Base-by-base conservation (phyloP, 208 protist species). In the Crithidia expoeki region DNA sequence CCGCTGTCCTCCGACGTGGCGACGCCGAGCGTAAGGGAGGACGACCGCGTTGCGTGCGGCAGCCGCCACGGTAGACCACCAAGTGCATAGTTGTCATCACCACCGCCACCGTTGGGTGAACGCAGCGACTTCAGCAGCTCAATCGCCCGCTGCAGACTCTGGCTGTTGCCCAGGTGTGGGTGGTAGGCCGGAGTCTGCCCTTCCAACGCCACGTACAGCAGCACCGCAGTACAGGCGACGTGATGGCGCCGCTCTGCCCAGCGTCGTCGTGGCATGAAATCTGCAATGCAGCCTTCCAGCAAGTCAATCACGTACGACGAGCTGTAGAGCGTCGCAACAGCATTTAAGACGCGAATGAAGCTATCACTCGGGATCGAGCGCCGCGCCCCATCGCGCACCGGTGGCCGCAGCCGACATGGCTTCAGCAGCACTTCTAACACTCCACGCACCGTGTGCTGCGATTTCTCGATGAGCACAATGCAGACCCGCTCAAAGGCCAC, bases 121-220 rank as follows among this genome's bases (percentile, higher is more conserved):
- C 76, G 59, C 61, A 68, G 60, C 17, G 72, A 67, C 46, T 74
- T 73, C 12, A 85, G 62, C 21, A 78, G 70, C 2, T 79, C 73
- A 28, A 73, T 57, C 0, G 73, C 68, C 4, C 67, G 70, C 50
- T 70, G 55, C 27, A 83, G 59, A 33, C 80, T 74, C 60, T 88
- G 78, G n/a, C 57, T 71, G 52, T 87, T 81, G 57, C 71, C 77
- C 4, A 63, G 51, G 11, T 59, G 74, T 0, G 79, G 70, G 17
- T 77, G 59, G 61, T 80, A 86, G 2, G 79, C 63, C n/a, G 89
- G 89, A 0, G 90, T 79, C 47, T 86, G 76, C 0, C 80, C 74
- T 61, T 95, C 86, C 16, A 95, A 71, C 46, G 89, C 89, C 11
- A 95, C 44, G 57, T 92, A 82, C n/a, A 95, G 74, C 30, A 95